Percentiles rank a stretch among this genome's conserved stretches.
phyloP scores from a whole-genome alignment of 495 filamentous ascomycete genomes.

The Aspergillus bertholletiae region DNA sequence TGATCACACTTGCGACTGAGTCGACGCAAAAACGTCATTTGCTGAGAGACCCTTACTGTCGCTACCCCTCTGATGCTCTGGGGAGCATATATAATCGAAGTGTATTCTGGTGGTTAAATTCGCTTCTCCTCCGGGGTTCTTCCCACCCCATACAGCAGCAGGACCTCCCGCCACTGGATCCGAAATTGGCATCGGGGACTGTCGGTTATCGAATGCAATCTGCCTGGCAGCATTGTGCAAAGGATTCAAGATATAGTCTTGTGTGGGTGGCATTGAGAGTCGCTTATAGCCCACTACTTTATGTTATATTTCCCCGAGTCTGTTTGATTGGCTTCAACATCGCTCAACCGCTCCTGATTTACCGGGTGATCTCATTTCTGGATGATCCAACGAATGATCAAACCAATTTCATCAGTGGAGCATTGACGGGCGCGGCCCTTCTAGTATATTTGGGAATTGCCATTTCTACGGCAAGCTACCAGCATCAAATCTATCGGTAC shows the following conservation, averaged over 20 bases:
- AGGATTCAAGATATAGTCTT: background rate
- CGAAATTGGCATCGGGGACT: constrained; percentile 30
- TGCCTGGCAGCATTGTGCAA: background rate
- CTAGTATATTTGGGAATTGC: constrained; percentile 53
- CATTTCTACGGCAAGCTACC: constrained; percentile 41
- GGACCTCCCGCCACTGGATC: constrained; percentile 32
- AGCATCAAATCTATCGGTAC: constrained; percentile 40
- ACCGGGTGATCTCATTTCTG: constrained; percentile 31
- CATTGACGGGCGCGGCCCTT: constrained; percentile 50
- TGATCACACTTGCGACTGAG: too few species aligned
- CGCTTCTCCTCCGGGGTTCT: constrained; percentile 40
- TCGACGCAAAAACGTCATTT: too few species aligned
- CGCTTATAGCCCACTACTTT: background rate
- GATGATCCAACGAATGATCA: background rate
- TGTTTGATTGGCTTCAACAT: constrained; percentile 47
- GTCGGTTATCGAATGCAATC: background rate
- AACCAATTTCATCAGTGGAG: constrained; percentile 38
- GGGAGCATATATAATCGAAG: too few species aligned
- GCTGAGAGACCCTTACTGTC: too few species aligned
- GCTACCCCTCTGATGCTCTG: too few species aligned
- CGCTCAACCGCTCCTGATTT: constrained; percentile 53
- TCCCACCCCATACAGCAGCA: constrained; percentile 23
- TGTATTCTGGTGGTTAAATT: constrained; percentile 47
- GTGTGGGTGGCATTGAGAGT: background rate
- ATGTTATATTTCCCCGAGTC: constrained; percentile 31